Evolutionary conservation across 1,284 basidiomycete genomes (phyloP), one percentile per base, ranked within the genome.

Genomic region (Ceratobasidium sp.): DNA sequence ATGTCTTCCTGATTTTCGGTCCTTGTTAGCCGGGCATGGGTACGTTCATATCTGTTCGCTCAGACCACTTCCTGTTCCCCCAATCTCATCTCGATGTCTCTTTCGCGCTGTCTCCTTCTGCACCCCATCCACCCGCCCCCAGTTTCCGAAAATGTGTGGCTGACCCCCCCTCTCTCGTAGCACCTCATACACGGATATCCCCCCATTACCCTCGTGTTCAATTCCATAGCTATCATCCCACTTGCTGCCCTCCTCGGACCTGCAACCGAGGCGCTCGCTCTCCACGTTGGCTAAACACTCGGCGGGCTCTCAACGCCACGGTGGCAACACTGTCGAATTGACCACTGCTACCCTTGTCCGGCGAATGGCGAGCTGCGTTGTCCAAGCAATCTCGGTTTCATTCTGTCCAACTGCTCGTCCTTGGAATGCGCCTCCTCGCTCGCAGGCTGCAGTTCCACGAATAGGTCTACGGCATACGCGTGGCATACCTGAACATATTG

Each of bases 241-340:
- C 83, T 92, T 5, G 94, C 94, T 11, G 82, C 94, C 86, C 83
- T 96, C 3, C 86, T 97, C 4, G 92, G 91, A 0, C 94, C 94
- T 80, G 93, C 92, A 0, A 97, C 95, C 0, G 95, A 96, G 78
- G 92, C 96, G 78, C 81, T 96, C 5, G 93, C 94, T 0, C 79
- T 96, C 76, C 89, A 91, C 43, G 88, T 93, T 0, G 91, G 94
- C 1, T 93, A 96, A 82, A 95, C 94, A 0, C 83, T 96, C 3
- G 94, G 92, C 4, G 94, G 93, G 75, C 85, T 96, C 81, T 96
- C 75, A 96, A 96, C 81, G 94, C 93, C 72, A 82, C 80, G 22
- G 82, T 71, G 71, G 69, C 22, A 66, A 71, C 53, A 54, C 71
- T 59, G 75, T 76, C 54, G 69, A 76, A 68, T 75, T 79, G 41